Conservation (phyloP, 2,329 filamentous ascomycete species). For the Cordyceps farinosa region DNA sequence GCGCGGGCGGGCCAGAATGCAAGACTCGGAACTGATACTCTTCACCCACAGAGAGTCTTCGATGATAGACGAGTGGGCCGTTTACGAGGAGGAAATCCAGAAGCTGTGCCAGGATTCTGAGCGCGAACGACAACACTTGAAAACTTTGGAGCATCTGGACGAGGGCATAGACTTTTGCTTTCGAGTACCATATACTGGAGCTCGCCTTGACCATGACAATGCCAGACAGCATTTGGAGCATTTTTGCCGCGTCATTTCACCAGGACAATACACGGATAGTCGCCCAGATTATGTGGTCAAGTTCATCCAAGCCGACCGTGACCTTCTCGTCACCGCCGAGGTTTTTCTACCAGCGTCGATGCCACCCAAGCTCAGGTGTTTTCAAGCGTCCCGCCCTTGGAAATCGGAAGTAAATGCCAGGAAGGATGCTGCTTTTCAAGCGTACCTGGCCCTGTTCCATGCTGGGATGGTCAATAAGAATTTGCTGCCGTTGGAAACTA, state of each 20-base stretch:
- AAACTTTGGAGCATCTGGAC: slow-evolving; percentile 45
- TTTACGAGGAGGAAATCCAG: slow-evolving; percentile 71
- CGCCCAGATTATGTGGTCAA: slow-evolving; percentile 65
- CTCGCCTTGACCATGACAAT: slow-evolving; percentile 67
- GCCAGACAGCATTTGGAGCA: slow-evolving; percentile 75
- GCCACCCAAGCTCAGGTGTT: slow-evolving; percentile 38
- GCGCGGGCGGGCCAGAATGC: slow-evolving; percentile 50
- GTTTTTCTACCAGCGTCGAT: slow-evolving; percentile 71
- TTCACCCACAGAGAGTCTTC: slow-evolving; percentile 34
- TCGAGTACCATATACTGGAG: slow-evolving; percentile 46
- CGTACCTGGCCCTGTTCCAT: slow-evolving; percentile 66
- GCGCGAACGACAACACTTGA: slow-evolving; percentile 44
- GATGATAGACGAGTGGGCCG: slow-evolving; percentile 52
- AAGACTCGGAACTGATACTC: slow-evolving; percentile 48
- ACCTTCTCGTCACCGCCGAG: slow-evolving; percentile 46
- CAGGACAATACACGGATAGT: slow-evolving; percentile 57
- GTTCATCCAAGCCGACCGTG: slow-evolving; percentile 30
- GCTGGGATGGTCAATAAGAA: slow-evolving; percentile 74
- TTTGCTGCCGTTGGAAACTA: slow-evolving; percentile 60
- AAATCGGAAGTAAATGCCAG: slow-evolving; percentile 65
- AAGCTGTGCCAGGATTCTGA: slow-evolving; percentile 62
- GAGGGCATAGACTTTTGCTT: slow-evolving; percentile 28
- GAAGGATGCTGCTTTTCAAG: slow-evolving; percentile 80
- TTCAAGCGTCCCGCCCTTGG: slow-evolving; percentile 48
- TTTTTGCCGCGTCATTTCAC: slow-evolving; percentile 66